phyloP scores from a whole-genome alignment of 208 protist species.

The Trypanosoma cruzi region DNA sequence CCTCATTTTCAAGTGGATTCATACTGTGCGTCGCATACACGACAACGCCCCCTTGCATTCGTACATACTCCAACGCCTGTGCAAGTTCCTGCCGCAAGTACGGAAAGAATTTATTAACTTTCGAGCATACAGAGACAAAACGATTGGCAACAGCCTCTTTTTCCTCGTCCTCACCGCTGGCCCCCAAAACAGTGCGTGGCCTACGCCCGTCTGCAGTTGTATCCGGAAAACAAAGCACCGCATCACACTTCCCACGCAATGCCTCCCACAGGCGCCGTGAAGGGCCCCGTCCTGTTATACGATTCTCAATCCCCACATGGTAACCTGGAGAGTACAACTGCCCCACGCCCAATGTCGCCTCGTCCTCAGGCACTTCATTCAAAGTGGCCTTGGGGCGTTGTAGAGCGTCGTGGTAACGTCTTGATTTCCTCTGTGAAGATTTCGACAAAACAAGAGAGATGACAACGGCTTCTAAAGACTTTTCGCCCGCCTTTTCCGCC shows the following conservation, averaged over 20 bases:
- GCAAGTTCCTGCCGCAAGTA: slow-evolving; percentile 41
- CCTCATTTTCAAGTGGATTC: slow-evolving; percentile 96
- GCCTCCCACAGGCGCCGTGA: background rate
- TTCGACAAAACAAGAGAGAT: slow-evolving; percentile 15
- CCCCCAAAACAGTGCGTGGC: slow-evolving; percentile 41
- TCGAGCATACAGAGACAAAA: slow-evolving; percentile 51
- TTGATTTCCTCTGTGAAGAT: background rate
- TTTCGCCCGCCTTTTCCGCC: background rate
- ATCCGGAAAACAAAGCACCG: slow-evolving; percentile 56
- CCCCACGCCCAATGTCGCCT: background rate
- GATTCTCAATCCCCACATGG: slow-evolving; percentile 18
- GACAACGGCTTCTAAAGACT: slow-evolving; percentile 1
- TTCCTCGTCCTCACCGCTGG: slow-evolving; percentile 20
- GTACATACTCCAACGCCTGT: slow-evolving; percentile 31
- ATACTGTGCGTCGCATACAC: slow-evolving; percentile 94
- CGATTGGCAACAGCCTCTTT: slow-evolving; percentile 35
- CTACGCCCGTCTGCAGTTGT: slow-evolving; percentile 70
- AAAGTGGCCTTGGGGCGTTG: background rate
- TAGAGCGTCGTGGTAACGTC: background rate
- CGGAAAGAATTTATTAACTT: slow-evolving; percentile 42
- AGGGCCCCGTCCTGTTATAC: slow-evolving; percentile 1
- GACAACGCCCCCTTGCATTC: slow-evolving; percentile 52
- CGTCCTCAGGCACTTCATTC: slow-evolving; percentile 2
- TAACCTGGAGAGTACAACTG: slow-evolving; percentile 2
- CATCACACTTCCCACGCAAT: slow-evolving; percentile 30